Evolutionary conservation across 78 protist species (phyloP), one percentile per base, ranked within the genome.

Genomic region (Monosiga brevicollis): DNA sequence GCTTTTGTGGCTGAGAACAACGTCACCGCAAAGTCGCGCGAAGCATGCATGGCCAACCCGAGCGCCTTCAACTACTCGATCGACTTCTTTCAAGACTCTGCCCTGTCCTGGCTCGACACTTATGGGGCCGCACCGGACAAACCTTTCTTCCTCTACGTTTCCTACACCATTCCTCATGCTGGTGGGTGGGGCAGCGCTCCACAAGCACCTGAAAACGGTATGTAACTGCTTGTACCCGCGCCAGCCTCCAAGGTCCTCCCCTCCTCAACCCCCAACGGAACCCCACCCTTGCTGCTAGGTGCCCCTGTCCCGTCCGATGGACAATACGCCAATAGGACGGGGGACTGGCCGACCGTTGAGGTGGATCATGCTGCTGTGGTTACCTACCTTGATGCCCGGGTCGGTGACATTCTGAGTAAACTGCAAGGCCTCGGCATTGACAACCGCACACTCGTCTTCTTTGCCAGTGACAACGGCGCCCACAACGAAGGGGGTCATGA

Each of bases 391-490:
- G 83, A 80, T n/a, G n/a, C 6, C 22, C 36, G 23, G 32, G 62
- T 80, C 42, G 83, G 83, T 6, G 73, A 80, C 25, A 15, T 80
- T 29, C 3, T 80, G 71, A 38, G 25, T 3, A 36, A 32, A 22
- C 15, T 80, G 78, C 24, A 35, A 2, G 11, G 26, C 26, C 9
- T 36, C 71, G 83, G 83, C 26, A 37, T 41, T 23, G 83, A 80
- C 74, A 22, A 80, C 40, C 32, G 42, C 83, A 80, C 83, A 6
- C 26, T 80, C 22, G 62, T 80, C 32, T 80, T 80, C 74, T 80
- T 80, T 41, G 83, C 83, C 42, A 25, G 40, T 9, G 83, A 80
- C 83, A 80, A 80, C 62, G 83, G 83, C 6, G 83, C 83, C 40
- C 83, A 80, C 62, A 54, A 35, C 32, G 83, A 80, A 38, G 83